These are phyloP conservation scores for Paraphaeosphaeria sporulosa DNA, from an alignment of 2,329 filamentous ascomycete genomes.

Conservation along the genomic window DNA sequence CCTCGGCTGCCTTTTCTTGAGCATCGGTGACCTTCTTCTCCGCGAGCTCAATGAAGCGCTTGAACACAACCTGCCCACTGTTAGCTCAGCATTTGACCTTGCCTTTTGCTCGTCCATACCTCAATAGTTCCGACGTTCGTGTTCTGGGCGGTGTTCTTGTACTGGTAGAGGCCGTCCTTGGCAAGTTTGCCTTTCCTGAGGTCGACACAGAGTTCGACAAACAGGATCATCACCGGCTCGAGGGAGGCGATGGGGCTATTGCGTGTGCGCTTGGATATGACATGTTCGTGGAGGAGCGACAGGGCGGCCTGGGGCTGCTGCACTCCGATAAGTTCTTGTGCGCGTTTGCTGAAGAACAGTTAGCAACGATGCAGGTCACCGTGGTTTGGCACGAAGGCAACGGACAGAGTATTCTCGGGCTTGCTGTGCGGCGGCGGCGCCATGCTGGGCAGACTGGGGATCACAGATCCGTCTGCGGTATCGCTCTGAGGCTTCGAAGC, in stretches of 20 bases:
- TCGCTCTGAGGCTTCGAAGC: slow-evolving; percentile 38
- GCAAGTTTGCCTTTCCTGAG: slow-evolving; percentile 97
- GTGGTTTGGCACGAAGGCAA: slow-evolving; percentile 20
- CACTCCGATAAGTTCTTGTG: slow-evolving; percentile 98
- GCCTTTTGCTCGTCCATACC: slow-evolving; percentile 57
- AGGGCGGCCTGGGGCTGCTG: slow-evolving; percentile 91
- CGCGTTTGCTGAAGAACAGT: slow-evolving; percentile 64
- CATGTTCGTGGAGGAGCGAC: slow-evolving; percentile 96
- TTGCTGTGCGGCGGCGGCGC: slow-evolving; percentile 96
- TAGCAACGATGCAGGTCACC: slow-evolving; percentile 24
- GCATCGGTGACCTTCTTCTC: slow-evolving; percentile 96
- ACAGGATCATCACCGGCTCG: slow-evolving; percentile 97
- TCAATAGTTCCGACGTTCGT: slow-evolving; percentile 98
- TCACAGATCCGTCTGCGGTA: slow-evolving; percentile 35
- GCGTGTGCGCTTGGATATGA: slow-evolving; percentile 96
- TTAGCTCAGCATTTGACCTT: slow-evolving; percentile 18
- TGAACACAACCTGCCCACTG: slow-evolving; percentile 73
- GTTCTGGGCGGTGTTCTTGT: slow-evolving; percentile 99
- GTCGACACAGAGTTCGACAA: slow-evolving; percentile 96
- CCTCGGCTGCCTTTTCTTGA: slow-evolving; percentile 93
- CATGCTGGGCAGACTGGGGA: slow-evolving; percentile 63
- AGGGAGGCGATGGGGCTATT: slow-evolving; percentile 96
- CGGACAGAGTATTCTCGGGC: slow-evolving; percentile 91
- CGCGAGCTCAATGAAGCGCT: slow-evolving; percentile 97
- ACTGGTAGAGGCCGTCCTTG: slow-evolving; percentile 98